Percentiles rank a stretch among this genome's conserved stretches.
These are phyloP conservation scores for Hibiscus trionum DNA, from an alignment of 345 rosid species.

Conservation along the genomic window DNA sequence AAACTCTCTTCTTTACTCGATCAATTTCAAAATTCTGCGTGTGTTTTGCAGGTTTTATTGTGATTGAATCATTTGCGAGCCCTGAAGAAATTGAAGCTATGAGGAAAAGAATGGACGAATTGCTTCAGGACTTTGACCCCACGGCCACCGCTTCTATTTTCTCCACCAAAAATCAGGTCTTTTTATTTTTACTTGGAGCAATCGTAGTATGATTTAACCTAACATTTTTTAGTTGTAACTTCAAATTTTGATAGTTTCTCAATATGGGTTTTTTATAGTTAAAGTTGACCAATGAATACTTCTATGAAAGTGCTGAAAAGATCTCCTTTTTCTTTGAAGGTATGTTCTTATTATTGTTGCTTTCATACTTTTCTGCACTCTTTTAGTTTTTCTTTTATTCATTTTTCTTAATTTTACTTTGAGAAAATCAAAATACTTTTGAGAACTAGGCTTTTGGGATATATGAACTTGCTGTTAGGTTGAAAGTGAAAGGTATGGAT, in stretches of 20 bases:
- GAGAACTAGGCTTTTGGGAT: background rate
- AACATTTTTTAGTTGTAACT: background rate
- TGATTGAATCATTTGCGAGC: constrained; percentile 67
- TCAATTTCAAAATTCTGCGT: background rate
- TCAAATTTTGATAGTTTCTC: background rate
- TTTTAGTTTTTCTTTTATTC: background rate
- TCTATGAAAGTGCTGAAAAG: constrained; percentile 81
- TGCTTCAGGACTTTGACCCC: constrained; percentile 54
- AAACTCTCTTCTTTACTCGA: background rate
- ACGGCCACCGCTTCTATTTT: constrained; percentile 59
- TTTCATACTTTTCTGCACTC: background rate
- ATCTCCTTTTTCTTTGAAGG: constrained; percentile 96
- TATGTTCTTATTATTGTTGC: constrained; percentile 7
- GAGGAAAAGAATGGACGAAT: constrained; percentile 61
- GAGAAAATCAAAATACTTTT: background rate
- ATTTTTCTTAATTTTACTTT: background rate
- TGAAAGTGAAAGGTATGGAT: background rate
- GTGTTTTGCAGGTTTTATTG: constrained; percentile 38
- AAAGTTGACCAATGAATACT: constrained; percentile 58
- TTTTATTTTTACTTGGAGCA: constrained; percentile 1
- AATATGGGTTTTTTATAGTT: constrained; percentile 26
- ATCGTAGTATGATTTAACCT: background rate
- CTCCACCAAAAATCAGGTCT: constrained; percentile 81
- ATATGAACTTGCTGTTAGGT: background rate
- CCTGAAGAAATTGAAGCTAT: constrained; percentile 46